These are phyloP conservation scores for Saitozyma sp. DNA, from an alignment of 768 basidiomycete species.

Conservation along the genomic window DNA sequence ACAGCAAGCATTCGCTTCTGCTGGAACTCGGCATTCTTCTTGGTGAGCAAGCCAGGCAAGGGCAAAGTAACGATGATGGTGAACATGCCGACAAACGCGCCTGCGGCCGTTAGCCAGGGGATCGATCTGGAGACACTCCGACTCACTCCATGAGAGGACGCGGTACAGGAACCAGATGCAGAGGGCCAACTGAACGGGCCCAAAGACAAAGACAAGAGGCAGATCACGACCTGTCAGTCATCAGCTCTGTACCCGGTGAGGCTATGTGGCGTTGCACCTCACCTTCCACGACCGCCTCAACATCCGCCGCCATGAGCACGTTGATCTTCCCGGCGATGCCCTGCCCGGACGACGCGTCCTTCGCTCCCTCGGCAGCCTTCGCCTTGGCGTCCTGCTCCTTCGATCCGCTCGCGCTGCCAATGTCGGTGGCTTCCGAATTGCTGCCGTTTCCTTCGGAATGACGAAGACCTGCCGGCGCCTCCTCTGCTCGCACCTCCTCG, in stretches of 20 bases:
- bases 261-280: constrained; percentile 1
- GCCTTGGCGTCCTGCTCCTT: constrained; percentile 7
- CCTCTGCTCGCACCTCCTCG: neutral
- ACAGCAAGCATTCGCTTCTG: constrained; percentile 59
- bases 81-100: constrained; percentile 61
- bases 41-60: constrained; percentile 62
- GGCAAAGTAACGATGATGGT: constrained; percentile 62
- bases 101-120: constrained; percentile 35
- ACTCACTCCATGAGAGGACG: constrained; percentile 60
- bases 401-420: neutral
- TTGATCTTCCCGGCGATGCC: constrained; percentile 70
- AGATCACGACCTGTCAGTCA: constrained; percentile 47
- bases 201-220: constrained; percentile 51
- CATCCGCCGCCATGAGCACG: constrained; percentile 71
- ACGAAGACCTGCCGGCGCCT: neutral
- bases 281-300: constrained; percentile 55
- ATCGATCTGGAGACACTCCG: constrained; percentile 7
- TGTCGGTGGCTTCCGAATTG: neutral
- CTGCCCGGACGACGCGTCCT: constrained; percentile 29
- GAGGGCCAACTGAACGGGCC: constrained; percentile 56
- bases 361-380: constrained; percentile 6
- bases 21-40: constrained; percentile 59
- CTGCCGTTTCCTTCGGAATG: neutral
- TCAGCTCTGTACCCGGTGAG: constrained; percentile 1
- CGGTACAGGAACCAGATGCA: constrained; percentile 56